These are phyloP conservation scores for Epithemia pelagica DNA, from an alignment of 108 stramenopile genomes.

Conservation along the genomic window DNA sequence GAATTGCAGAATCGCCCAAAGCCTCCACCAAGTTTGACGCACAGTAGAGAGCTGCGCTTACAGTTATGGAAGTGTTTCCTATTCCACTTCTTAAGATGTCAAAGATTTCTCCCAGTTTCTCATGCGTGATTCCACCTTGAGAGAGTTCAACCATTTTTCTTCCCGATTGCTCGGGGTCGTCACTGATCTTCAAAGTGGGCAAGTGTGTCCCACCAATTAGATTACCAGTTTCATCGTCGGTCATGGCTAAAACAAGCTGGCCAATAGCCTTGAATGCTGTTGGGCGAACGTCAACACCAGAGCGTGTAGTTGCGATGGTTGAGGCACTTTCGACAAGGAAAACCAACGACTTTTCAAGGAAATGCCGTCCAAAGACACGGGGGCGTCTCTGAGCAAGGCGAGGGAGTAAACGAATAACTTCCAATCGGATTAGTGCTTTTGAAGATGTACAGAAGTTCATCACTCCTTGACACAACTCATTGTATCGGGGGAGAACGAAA, in stretches of 20 bases:
- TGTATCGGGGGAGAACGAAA: conserved; percentile 93
- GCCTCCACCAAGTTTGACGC: conserved; percentile 89
- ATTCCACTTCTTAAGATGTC: conserved; percentile 44
- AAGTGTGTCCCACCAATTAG: conserved; percentile 42
- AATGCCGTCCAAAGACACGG: conserved; percentile 76
- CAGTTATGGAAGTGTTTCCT: conserved; percentile 10
- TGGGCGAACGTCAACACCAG: conserved; percentile 63
- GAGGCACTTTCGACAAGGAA: conserved; percentile 70
- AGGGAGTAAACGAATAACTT: conserved; percentile 86
- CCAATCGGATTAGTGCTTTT: conserved; percentile 66
- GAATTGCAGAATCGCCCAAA: conserved; percentile 59
- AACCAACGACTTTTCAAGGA: conserved; percentile 60
- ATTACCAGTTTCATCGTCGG: conserved; percentile 56
- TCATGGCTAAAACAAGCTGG: conserved; percentile 77
- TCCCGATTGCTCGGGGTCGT: conserved; percentile 37
- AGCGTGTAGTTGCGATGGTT: conserved; percentile 28
- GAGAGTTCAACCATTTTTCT: conserved; percentile 34
- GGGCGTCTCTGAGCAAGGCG: conserved; percentile 78
- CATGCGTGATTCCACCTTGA: conserved; percentile 40
- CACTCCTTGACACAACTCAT: conserved; percentile 81
- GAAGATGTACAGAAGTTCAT: conserved; percentile 64
- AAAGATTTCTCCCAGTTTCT: conserved; percentile 74
- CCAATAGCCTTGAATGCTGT: conserved; percentile 85
- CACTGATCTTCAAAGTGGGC: conserved; percentile 52
- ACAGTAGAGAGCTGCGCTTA: conserved; percentile 69